Base-by-base conservation (phyloP, 352 stramenopile species). In the Pythium volutum region DNA sequence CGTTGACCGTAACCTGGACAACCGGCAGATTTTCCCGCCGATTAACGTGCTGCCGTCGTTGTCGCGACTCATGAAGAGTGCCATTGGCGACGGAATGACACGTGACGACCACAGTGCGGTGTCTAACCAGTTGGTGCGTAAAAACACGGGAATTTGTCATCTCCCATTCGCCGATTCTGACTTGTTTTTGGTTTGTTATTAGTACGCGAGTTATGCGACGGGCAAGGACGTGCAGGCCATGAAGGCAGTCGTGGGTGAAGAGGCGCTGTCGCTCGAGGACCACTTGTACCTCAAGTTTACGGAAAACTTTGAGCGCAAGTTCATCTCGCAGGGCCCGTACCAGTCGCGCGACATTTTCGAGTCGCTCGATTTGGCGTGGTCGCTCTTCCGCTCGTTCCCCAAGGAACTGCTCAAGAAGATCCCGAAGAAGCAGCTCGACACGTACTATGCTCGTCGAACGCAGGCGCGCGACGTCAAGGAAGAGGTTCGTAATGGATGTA, bases 321-420 rank as follows among this genome's bases (percentile, higher is more conserved):
- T 99, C 73, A 96, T 99, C 52, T 88, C 89, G 38, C 97, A 99
- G 80, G 84, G 84, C 38, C 89, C 95, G 22, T 99, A 99, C 87
- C 88, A 99, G 83, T 97, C 93, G 50, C 89, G 97, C 71, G 94
- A 97, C 70, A 99, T 99, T 75, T 99, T 98, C 71, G 96, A 99
- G 76, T 99, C 93, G 55, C 79, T 99, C 49, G 97, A 99, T 65
- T 77, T 99, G 38, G 97, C 97, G 34, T 99, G 97, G 97, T 97
- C 89, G 68, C 96, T 99, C 60, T 97, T 99, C 73, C 90, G 97
- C 67, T 95, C 96, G 14, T 99, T 99, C 91, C 97, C 97, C 50
- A 98, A 98, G 80, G 96, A 99, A 64, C 76, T 99, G 69, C 84
- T 99, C 60, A 99, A 99, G 88, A 99, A 99, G 88, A 99, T 99